Evolutionary conservation across 768 basidiomycete genomes (phyloP), one percentile per base, ranked within the genome.

Genomic region (Psilocybe subaeruginosa): DNA sequence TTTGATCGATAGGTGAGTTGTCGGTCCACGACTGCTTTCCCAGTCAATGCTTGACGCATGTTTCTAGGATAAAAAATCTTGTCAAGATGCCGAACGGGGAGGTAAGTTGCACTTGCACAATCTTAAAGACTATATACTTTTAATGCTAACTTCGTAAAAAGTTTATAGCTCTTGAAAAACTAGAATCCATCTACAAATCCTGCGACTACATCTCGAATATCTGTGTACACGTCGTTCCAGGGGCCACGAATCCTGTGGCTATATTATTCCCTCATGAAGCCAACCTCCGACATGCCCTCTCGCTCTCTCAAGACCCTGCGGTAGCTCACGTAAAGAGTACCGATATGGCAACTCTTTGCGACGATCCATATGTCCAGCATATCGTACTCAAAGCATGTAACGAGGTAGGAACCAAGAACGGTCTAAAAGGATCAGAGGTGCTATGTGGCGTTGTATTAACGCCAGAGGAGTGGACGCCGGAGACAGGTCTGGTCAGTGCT

Each of bases 101-200:
- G 80, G 87, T 86, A 61, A 60, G 60, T 51, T 23, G 23, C 23
- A 23, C 23, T 23, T 23, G 23, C 23, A 23, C 7, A 6, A 7
- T 39, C 33, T 46, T 53, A 48, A 56, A 54, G 23, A 41, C 9
- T 55, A 67, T 29, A n/a, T 4, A 12, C 14, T 4, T 33, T 23
- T 58, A 5, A 58, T 43, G 17, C 17, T 41, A 66, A 58, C 35
- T 7, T 17, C 45, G 46, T 17, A 31, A 11, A 33, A 8, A 92
- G 85, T 96, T 95, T 77, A 93, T 97, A 71, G 95, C 95, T 8
- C 82, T 97, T 62, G 95, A 97, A 72, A 85, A 86, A 54, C 86
- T 97, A 56, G 95, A 95, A 73, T 87, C 92, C 9, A 83, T 85
- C 17, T 97, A 97, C 87, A 94, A 94, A 74, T 82, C 91, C 1